phyloP scores from a whole-genome alignment of 2,329 filamentous ascomycete genomes.

The Cordyceps farinosa region DNA sequence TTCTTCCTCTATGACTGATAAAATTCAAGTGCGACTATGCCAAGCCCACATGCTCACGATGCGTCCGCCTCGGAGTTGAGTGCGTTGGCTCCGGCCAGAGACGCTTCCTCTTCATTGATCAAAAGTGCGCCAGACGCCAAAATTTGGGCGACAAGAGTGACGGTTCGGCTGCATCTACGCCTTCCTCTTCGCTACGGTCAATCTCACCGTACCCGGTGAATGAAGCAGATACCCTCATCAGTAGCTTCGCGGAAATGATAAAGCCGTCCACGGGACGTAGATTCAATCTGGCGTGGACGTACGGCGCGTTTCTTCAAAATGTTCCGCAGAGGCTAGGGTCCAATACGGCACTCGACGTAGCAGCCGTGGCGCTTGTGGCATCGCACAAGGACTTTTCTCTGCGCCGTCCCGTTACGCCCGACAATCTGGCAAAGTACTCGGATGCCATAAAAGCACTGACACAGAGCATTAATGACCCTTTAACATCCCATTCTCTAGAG shows the following conservation, averaged over 20 bases:
- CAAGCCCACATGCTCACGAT: conserved; percentile 14
- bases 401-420: background rate
- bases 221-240: background rate
- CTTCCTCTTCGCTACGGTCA: background rate
- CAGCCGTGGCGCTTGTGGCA: conserved; percentile 1
- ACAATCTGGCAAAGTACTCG: conserved; percentile 4
- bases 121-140: conserved; percentile 7
- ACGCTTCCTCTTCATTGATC: conserved; percentile 15
- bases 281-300: conserved; percentile 13
- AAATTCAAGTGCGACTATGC: conserved; percentile 9
- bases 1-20: background rate
- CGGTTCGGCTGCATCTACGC: background rate
- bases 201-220: background rate
- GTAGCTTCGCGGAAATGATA: conserved; percentile 7
- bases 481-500: conserved; percentile 2
- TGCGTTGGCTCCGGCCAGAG: conserved; percentile 13
- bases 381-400: conserved; percentile 11
- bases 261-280: conserved; percentile 6
- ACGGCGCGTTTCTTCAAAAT: background rate
- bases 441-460: conserved; percentile 6
- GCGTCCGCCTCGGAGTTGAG: conserved; percentile 3
- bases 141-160: background rate
- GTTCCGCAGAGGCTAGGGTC: background rate
- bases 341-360: conserved; percentile 8
- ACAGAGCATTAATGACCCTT: conserved; percentile 1